phyloP scores from a whole-genome alignment of 495 filamentous ascomycete genomes.

The Aspergillus haitiensis region DNA sequence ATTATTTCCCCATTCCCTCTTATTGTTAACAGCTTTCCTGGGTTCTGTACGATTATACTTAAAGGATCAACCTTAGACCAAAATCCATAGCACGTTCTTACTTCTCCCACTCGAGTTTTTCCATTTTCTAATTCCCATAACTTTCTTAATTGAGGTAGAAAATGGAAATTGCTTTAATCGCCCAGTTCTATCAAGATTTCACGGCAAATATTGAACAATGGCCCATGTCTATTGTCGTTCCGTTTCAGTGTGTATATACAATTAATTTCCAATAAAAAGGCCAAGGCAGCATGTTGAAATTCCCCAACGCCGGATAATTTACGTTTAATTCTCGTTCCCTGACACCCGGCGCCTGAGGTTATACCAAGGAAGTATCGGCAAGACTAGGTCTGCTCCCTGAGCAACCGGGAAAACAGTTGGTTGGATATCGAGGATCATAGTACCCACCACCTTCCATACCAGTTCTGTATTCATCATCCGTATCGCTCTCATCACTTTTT shows the following conservation, averaged over 20 bases:
- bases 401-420: slow-evolving; percentile 50
- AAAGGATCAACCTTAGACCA: slow-evolving; percentile 25
- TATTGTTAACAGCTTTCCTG: slow-evolving; percentile 33
- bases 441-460: slow-evolving; percentile 40
- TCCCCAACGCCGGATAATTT: not conserved
- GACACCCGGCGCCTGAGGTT: not conserved
- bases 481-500: slow-evolving; percentile 40
- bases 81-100: slow-evolving; percentile 11
- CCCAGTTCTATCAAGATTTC: too few species aligned
- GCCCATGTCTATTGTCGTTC: not conserved
- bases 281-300: not conserved
- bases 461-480: slow-evolving; percentile 47
- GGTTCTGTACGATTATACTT: slow-evolving; percentile 44
- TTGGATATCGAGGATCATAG: slow-evolving; percentile 55
- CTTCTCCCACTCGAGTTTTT: not conserved
- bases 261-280: not conserved
- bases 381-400: slow-evolving; percentile 22
- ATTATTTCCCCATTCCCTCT: slow-evolving; percentile 18
- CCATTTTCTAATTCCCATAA: too few species aligned
- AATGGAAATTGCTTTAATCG: too few species aligned
- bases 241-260: not conserved
- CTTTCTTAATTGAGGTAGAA: too few species aligned
- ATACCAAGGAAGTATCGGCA: slow-evolving; percentile 7
- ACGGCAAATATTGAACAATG: too few species aligned
- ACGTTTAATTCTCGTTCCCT: not conserved